Evolutionary conservation across 2,329 filamentous ascomycete species (phyloP), one percentile per base, ranked within the genome.

Genomic region (Fusarium sterilihyphosum): DNA sequence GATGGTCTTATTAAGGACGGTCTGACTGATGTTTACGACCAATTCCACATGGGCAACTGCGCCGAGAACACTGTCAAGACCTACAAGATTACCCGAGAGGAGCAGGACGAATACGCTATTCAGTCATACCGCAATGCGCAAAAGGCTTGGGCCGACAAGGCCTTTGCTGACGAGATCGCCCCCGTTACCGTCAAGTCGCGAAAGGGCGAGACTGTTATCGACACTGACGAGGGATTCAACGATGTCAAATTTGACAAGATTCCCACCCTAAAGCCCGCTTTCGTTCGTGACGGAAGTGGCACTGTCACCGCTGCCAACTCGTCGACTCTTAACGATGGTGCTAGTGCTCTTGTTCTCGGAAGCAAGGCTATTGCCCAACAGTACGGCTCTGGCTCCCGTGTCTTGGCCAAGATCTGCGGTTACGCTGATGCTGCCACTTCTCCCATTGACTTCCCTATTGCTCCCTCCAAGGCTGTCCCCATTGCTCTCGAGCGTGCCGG

Each of bases 41-140:
- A 98, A 81, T 93, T 98, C 80, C 96, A 98, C 84, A 99, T 99
- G 96, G 96, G 96, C 49, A 95, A 96, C 78, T 99, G 96, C 81
- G 95, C 95, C 22, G 96, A 99, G 86, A 94, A 92, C 76, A 98
- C 96, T 4, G 96, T 94, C 54, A 98, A 97, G 87, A 96, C 95
- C 78, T 89, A 94, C 83, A 86, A 89, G 2, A 89, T 99, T 73
- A 92, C 92, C 14, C 88, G 96, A 20, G 91, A 98, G 83, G 91
- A 93, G 81, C 96, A 99, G 85, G 96, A 99, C 79, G 88, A 92
- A 73, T 98, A 97, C 80, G 94, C 96, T 20, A 95, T 98, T 70
- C 89, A 91, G 82, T 96, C 93, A 8, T 99, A 98, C 84, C 90
- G 94, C 84, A 92, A 95, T 65, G 94, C 96, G 14, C 95, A 98